A percentile compares a stretch with the other conserved stretches of the same genome.
Conservation (phyloP, 2,329 filamentous ascomycete genomes). For the Pestalotiopsis sp. region DNA sequence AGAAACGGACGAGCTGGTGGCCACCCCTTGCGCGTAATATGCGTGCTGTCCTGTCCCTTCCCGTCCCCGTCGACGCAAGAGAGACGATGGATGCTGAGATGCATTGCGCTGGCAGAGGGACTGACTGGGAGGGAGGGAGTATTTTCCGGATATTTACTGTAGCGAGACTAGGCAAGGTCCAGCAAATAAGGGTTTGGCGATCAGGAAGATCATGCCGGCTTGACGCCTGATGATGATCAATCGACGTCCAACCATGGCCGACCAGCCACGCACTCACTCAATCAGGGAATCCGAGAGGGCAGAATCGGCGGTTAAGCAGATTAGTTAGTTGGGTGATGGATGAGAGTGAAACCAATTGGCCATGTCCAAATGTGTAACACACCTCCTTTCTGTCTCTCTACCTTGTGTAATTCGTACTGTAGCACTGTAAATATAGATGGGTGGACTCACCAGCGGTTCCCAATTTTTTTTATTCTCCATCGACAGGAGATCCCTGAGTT, state of each 20-base stretch:
- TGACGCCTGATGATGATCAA: constrained; percentile 12
- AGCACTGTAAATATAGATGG: neutral
- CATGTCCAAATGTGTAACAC: neutral
- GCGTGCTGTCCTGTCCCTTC: neutral
- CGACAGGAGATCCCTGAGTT: constrained; percentile 4
- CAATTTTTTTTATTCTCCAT: neutral
- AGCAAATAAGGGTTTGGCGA: neutral
- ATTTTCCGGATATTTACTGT: neutral
- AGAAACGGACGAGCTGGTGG: neutral
- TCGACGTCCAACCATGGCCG: constrained; percentile 13
- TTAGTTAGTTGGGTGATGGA: neutral
- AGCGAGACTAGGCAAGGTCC: neutral
- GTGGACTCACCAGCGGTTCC: neutral
- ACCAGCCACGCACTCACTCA: neutral
- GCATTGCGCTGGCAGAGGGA: neutral
- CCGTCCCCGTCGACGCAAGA: neutral
- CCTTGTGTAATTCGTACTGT: neutral
- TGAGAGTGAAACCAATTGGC: neutral
- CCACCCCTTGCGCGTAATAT: neutral
- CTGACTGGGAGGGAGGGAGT: neutral
- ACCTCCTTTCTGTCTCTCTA: neutral
- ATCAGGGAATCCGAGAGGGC: constrained; percentile 1
- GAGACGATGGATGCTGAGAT: neutral
- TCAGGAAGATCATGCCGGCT: constrained; percentile 11
- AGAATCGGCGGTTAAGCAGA: neutral